A percentile compares a stretch with the other conserved stretches of the same genome.
phyloP scores from a whole-genome alignment of 192 early-diverging fungal species.

The Lobosporangium transversale region DNA sequence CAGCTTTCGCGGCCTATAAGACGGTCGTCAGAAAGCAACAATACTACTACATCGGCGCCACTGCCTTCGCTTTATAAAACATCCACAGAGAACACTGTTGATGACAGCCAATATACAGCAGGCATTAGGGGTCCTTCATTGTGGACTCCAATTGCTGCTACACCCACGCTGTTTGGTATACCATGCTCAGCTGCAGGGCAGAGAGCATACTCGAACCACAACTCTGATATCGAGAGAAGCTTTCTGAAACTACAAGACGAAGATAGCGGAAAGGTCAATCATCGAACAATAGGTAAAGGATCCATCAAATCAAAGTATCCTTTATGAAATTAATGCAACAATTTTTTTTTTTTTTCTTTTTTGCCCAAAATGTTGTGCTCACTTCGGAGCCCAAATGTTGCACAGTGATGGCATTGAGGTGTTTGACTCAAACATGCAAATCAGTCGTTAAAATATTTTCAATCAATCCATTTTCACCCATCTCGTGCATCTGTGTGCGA shows the following conservation, averaged over 20 bases:
- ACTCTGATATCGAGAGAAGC: slow-evolving; percentile 10
- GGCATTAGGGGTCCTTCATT: no score
- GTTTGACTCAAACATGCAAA: no score
- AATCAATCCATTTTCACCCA: no score
- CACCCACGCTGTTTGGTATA: slow-evolving; percentile 28
- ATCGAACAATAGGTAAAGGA: slow-evolving; percentile 45
- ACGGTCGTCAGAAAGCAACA: background rate
- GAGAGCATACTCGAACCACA: slow-evolving; percentile 32
- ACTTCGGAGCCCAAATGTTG: no score
- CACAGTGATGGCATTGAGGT: no score
- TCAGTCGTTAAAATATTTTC: no score
- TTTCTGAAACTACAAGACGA: slow-evolving; percentile 24
- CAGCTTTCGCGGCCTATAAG: background rate
- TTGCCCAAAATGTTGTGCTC: no score
- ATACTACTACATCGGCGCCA: background rate
- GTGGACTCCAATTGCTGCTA: no score
- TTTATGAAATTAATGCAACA: no score
- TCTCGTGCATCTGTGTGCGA: no score
- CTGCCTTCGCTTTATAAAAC: background rate
- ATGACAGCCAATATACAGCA: no score
- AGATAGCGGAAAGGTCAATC: slow-evolving; percentile 28
- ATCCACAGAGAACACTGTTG: no score
- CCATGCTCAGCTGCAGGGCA: slow-evolving; percentile 26
- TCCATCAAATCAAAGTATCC: background rate
- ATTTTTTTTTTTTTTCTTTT: background rate